Conservation (phyloP, 1,139 yeast species). For the Pichia sp. region DNA sequence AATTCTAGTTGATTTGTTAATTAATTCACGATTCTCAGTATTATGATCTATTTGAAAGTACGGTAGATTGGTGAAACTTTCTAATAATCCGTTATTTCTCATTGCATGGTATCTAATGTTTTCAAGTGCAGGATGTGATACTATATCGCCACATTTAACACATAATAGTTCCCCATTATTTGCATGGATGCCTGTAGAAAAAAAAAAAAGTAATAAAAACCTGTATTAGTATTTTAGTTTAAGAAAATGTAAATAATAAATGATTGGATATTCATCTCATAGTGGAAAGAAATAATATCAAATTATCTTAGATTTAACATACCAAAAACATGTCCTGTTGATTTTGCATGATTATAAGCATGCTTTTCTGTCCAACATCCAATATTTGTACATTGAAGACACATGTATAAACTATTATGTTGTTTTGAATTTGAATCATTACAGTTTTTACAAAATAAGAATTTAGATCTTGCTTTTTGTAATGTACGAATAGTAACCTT, state of each 20-base stretch:
- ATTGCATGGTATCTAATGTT: constrained; percentile 36
- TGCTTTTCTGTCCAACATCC: constrained; percentile 64
- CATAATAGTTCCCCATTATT: constrained; percentile 60
- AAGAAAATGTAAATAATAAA: background rate
- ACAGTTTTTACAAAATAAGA: constrained; percentile 49
- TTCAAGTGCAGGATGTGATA: constrained; percentile 55
- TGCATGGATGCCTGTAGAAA: constrained; percentile 40
- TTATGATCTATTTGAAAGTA: constrained; percentile 23
- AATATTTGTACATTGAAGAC: constrained; percentile 77
- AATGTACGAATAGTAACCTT: constrained; percentile 31
- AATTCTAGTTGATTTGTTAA: constrained; percentile 32
- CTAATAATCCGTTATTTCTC: constrained; percentile 15
- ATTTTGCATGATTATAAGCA: constrained; percentile 54
- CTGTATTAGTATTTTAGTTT: background rate
- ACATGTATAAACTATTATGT: constrained; percentile 45
- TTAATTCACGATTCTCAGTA: constrained; percentile 18
- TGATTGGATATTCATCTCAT: background rate
- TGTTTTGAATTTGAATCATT: constrained; percentile 28
- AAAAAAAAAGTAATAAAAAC: constrained; percentile 3
- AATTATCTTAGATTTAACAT: constrained; percentile 18
- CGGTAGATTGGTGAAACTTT: constrained; percentile 23
- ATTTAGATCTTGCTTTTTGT: constrained; percentile 35
- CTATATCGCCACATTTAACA: constrained; percentile 67
- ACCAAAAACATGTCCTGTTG: constrained; percentile 67
- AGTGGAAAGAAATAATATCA: background rate